Conservation (phyloP, 1,139 yeast species). For the Nakaseomyces bracarensis region DNA sequence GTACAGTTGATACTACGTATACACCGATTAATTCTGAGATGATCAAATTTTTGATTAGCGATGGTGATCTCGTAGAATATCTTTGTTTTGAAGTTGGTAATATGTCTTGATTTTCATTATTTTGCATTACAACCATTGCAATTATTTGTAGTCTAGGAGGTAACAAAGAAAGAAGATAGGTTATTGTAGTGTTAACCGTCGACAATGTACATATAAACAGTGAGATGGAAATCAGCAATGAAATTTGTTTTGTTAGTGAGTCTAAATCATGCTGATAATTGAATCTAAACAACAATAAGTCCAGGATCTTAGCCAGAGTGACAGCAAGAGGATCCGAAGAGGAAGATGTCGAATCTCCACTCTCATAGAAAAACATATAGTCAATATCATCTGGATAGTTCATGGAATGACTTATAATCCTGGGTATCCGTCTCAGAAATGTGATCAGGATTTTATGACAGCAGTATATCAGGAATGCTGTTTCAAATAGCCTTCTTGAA, state of each 20-base stretch:
- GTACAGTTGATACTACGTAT: constrained; percentile 72
- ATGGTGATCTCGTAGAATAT: constrained; percentile 16
- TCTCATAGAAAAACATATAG: constrained; percentile 16
- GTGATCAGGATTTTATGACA: constrained; percentile 24
- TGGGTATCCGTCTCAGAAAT: constrained; percentile 23
- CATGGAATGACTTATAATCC: constrained; percentile 17
- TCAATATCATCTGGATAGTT: constrained; percentile 19
- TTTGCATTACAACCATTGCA: constrained; percentile 25
- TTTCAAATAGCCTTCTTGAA: constrained; percentile 19
- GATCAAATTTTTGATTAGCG: constrained; percentile 39
- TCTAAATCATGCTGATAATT: constrained; percentile 38
- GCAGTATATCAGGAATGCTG: constrained; percentile 26
- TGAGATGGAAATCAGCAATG: constrained; percentile 56
- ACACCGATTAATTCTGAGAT: constrained; percentile 68
- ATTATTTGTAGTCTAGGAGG: constrained; percentile 27
- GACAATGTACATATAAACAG: constrained; percentile 61
- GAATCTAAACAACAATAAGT: constrained; percentile 28
- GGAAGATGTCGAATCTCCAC: constrained; percentile 9
- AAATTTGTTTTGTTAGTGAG: constrained; percentile 54
- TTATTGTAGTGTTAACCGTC: constrained; percentile 49
- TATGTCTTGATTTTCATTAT: constrained; percentile 19
- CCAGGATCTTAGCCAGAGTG: constrained; percentile 48
- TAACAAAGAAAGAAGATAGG: constrained; percentile 29
- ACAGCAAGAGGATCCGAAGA: constrained; percentile 54
- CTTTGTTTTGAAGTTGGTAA: constrained; percentile 11